Evolutionary conservation across 768 basidiomycete species (phyloP), one percentile per base, ranked within the genome.

Genomic region (Sutorius australiensis): DNA sequence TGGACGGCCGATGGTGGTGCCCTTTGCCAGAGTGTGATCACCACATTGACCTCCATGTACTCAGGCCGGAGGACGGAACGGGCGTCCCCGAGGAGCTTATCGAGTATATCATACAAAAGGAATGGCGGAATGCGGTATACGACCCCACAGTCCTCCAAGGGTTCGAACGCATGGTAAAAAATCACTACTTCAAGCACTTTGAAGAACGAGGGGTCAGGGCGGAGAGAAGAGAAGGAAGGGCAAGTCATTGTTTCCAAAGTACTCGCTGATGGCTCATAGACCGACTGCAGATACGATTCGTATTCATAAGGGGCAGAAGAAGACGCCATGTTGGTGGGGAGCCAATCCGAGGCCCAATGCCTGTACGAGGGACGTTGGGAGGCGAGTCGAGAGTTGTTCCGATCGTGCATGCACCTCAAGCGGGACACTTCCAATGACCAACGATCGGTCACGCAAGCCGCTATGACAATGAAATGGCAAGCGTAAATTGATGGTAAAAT

Each of bases 1-100:
- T 74, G 3, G 67, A 75, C 28, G 74, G 81, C 54, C 70, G 68
- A 19, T 86, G 84, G 84, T 64, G 67, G 56, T 86, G 84, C 58
- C 75, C 77, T 10, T 59, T 74, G 36, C 60, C 55, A 40, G 61
- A 54, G 7, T 86, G 84, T 64, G 19, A 52, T 6, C 73, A 78
- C 53, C 42, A 56, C 0, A 75, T 85, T 46, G 73, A 85, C 63
- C 57, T 86, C 12, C 66, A 79, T 32, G 53, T 74, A 31, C 67
- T 77, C 32, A 67, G 66, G 5, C 64, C 68, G 13, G 71, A 74
- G 24, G 64, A 77, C 43, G 54, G 59, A 3, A 49, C 55, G 49
- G 49, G 52, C 0, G 51, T 78, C 6, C 50, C 66, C 3, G 41
- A 44, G 30, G 56, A 64, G 2, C 41, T 61, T 6, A 51, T 62